Conservation (phyloP, 2,329 filamentous ascomycete species). For the Xylariaceae sp. region DNA sequence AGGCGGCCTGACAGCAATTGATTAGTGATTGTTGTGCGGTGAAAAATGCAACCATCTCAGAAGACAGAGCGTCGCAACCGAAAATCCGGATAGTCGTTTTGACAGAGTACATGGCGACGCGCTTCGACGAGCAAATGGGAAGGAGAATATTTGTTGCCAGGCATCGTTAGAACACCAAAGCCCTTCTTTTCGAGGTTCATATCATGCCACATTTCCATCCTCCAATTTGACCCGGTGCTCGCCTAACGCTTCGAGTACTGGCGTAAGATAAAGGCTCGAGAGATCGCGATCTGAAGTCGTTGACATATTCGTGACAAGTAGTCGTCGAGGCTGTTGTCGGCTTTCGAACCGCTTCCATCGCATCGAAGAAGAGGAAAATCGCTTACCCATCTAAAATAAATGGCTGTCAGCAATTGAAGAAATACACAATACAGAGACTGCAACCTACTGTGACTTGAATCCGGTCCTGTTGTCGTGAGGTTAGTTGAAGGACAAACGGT, state of each 20-base stretch:
- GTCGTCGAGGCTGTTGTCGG: constrained; percentile 3
- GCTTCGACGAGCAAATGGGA: not conserved
- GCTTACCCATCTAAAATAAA: constrained; percentile 33
- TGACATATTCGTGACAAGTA: not conserved
- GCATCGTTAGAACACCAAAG: not conserved
- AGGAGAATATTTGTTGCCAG: not conserved
- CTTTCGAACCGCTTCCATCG: constrained; percentile 14
- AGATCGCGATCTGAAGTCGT: not conserved
- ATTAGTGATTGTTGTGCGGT: constrained; percentile 32
- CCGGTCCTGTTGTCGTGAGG: constrained; percentile 43
- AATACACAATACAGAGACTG: constrained; percentile 11
- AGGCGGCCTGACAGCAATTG: constrained; percentile 74
- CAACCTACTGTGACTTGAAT: constrained; percentile 46
- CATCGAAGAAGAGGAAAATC: constrained; percentile 21
- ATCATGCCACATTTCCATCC: not conserved
- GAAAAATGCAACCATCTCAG: not conserved
- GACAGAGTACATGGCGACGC: not conserved
- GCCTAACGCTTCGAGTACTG: not conserved
- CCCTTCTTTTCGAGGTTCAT: not conserved
- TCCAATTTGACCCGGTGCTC: not conserved
- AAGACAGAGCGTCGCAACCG: not conserved
- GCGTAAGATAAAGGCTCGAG: not conserved
- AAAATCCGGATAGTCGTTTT: not conserved
- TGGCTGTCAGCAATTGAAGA: constrained; percentile 21
- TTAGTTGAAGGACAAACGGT: constrained; percentile 27